A percentile compares a stretch with the other conserved stretches of the same genome.
Conservation (phyloP, 163 green algal species). For the Scenedesmus sp. region DNA sequence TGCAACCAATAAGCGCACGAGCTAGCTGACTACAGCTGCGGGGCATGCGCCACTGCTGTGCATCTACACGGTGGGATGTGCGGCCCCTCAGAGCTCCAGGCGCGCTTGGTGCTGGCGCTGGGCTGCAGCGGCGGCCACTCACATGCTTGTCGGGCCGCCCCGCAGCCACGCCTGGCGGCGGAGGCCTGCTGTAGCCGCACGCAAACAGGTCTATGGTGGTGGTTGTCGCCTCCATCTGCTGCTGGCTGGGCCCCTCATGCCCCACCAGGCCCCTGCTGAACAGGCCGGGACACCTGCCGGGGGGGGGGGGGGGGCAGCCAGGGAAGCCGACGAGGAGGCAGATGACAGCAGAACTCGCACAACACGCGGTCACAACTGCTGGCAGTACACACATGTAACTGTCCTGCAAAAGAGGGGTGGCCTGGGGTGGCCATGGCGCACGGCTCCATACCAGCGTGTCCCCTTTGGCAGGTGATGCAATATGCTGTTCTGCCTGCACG, state of each 20-base stretch:
- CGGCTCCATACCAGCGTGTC: too few species aligned
- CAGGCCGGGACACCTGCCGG: conserved; percentile 63
- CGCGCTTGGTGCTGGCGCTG: neutral
- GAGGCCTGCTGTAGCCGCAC: conserved; percentile 59
- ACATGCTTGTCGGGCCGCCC: conserved; percentile 31
- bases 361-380: too few species aligned
- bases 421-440: too few species aligned
- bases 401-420: too few species aligned
- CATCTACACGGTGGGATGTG: too few species aligned
- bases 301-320: neutral
- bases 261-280: conserved; percentile 84
- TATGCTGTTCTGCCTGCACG: neutral
- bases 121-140: neutral
- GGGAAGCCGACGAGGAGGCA: neutral
- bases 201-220: conserved; percentile 55
- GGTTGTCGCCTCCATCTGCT: conserved; percentile 68
- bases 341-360: neutral
- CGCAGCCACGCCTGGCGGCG: neutral
- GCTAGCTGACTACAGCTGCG: neutral
- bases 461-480: too few species aligned
- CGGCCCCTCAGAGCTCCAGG: too few species aligned
- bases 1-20: too few species aligned
- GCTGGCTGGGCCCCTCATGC: conserved; percentile 71
- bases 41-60: neutral
- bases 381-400: too few species aligned